Evolutionary conservation across 306 rosid genomes (phyloP).

Genomic region (Adenanthera pavonina): DNA sequence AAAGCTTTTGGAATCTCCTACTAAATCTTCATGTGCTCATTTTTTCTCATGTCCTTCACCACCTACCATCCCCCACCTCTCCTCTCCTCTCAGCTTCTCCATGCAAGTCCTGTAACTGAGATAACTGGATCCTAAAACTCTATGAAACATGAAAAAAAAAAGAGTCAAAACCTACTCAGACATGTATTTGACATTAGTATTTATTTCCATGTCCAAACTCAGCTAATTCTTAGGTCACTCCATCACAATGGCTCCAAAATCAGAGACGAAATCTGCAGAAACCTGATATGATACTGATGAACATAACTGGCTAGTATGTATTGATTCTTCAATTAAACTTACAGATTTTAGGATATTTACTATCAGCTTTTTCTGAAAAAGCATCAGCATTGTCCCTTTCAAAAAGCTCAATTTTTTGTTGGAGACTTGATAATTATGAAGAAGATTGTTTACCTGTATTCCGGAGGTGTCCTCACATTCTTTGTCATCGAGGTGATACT

Average conservation of each 20-base stretch:
- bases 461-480: constrained; percentile 45
- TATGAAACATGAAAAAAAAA: neutral
- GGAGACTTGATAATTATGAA: neutral
- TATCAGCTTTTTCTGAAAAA: neutral
- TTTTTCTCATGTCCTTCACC: neutral
- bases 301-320: neutral
- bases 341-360: neutral
- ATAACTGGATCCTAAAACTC: neutral
- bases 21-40: neutral
- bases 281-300: neutral
- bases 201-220: too few relatives aligned
- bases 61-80: neutral
- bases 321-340: neutral
- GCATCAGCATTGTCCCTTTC: neutral
- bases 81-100: neutral
- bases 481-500: constrained; percentile 86
- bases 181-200: too few relatives aligned
- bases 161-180: too few relatives aligned
- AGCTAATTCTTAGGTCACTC: too few relatives aligned
- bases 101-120: neutral
- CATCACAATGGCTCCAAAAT: neutral
- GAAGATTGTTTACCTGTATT: constrained; percentile 60
- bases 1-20: constrained; percentile 36
- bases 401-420: neutral
- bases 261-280: neutral